A percentile compares a stretch with the other conserved stretches of the same genome.
Evolutionary conservation across 164 flowering plant species (phyloP).

Genomic region (Macadamia integrifolia): DNA sequence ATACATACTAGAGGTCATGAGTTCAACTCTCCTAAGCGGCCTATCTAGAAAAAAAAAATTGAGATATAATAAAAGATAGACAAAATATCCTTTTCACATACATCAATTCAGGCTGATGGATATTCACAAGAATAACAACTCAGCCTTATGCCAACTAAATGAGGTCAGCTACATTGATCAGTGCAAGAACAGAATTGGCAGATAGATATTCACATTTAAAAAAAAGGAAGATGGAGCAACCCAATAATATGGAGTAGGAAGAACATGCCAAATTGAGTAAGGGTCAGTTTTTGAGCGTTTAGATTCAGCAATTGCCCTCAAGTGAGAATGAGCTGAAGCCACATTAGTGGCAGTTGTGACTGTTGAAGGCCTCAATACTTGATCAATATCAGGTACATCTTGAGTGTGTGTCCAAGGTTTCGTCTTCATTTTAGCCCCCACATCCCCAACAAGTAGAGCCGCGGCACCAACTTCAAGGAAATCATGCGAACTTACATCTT

Average conservation of each 20-base stretch:
- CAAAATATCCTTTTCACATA: too few species aligned
- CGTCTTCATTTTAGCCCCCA: slow-evolving; percentile 72
- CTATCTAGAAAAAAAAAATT: too few species aligned
- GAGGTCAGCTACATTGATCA: too few species aligned
- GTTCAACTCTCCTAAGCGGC: too few species aligned
- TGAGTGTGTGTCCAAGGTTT: slow-evolving; percentile 49
- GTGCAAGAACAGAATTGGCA: too few species aligned
- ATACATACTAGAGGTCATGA: too few species aligned
- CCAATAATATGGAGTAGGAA: neutral
- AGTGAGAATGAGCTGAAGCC: slow-evolving; percentile 68
- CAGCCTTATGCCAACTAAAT: too few species aligned
- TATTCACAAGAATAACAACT: too few species aligned
- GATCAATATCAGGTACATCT: slow-evolving; percentile 70
- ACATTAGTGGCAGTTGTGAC: slow-evolving; percentile 63
- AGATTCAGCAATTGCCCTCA: slow-evolving; percentile 86
- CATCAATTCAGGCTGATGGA: neutral
- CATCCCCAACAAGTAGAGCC: slow-evolving; percentile 79
- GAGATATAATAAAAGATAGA: too few species aligned
- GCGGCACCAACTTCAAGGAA: slow-evolving; percentile 97
- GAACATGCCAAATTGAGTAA: slow-evolving; percentile 69
- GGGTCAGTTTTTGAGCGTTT: slow-evolving; percentile 76
- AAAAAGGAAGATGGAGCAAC: neutral
- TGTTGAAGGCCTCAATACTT: slow-evolving; percentile 76
- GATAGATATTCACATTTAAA: neutral
- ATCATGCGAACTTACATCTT: slow-evolving; percentile 49